Evolutionary conservation across 1,284 basidiomycete species (phyloP), one percentile per base, ranked within the genome.

Genomic region (Ustilago loliicola): DNA sequence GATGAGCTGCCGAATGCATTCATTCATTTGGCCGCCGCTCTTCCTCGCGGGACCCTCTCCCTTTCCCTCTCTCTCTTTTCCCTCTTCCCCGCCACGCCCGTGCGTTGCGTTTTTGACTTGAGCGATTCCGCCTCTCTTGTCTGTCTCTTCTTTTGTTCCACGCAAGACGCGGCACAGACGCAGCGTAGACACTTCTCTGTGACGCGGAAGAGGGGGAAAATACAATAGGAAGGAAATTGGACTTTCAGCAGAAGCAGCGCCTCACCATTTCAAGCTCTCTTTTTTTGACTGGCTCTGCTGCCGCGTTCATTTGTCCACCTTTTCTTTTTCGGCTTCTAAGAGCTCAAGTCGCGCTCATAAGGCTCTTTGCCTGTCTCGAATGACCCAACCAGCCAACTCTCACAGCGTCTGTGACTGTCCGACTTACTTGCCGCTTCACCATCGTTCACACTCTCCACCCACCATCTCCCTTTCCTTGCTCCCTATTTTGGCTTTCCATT

Each of bases 71-170:
- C 38, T 38, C 17, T 55, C 40, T 52, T 48, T 17, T 15, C 10
- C 47, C 27, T 25, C 19, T 38, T 27, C 40, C 38, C 32, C 55
- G 11, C 29, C 47, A 36, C 55, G 36, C 9, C 36, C 55, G 25
- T 42, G 38, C 55, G 21, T 15, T 29, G 10, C 36, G 54, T 7
- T 21, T 53, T 53, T 32, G 52, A 53, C 32, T 53, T 34, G 30
- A 36, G 52, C 52, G 30, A 55, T 25, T 55, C 53, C 25, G 53
- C 34, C 53, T 45, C n/a, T 45, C 9, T 50, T 50, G 27, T 50
- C 19, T 9, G 9, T 30, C 21, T 59, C 8, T 25, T 51, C 29
- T 38, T 30, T 19, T 29, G 32, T 55, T 38, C 36, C 30, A 55
- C 53, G 34, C 51, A 53, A 53, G 45, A 27, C 23, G 45, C 45